Evolutionary conservation across 306 rosid species (phyloP), one percentile per base, ranked within the genome.

Genomic region (Vachellia pachyceras): DNA sequence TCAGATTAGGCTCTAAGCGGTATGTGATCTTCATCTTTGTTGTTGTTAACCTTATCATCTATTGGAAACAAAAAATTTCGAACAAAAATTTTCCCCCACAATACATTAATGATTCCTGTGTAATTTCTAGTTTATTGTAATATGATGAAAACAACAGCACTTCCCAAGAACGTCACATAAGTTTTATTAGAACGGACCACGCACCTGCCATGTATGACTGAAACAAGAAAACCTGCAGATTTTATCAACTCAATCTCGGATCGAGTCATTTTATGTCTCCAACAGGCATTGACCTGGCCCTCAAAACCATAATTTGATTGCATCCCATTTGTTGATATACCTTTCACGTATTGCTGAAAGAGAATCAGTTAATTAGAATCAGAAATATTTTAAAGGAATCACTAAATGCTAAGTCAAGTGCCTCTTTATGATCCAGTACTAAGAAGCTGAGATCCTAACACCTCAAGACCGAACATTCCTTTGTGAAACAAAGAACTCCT

Each of bases 201-300:
- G 44, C 84, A 96, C 99, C 99, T 93, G 75, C 99, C 99, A 83
- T 96, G 99, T 78, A 96, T 92, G 89, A 96, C 90, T 25, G 98
- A 96, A 87, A 92, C 94, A 66, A 89, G 95, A 87, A 93, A 88
- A 78, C 97, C 94, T 55, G 91, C 92, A 9, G 97, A 88, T 67
- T 87, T 87, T 78, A 96, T 92, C 52, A 20, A 67, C 61, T 93
- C 97, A 9, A 90, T 89, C 80, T 96, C 99, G 69, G 79, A 25
- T 66, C 65, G 82, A 13, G 89, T 93, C 92, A 96, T 73, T 80
- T 87, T 90, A 85, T 96, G 99, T 0, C 84, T 93, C 99, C 99
- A 93, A 82, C 99, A 93, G 47, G 98, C 98, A 86, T 88, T 86
- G 74, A 92, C 69, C 85, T 96, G 99, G 69, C 99, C 99, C 44